Base-by-base conservation (phyloP, 2,329 filamentous ascomycete species). In the Arthrobotrys megalospora region DNA sequence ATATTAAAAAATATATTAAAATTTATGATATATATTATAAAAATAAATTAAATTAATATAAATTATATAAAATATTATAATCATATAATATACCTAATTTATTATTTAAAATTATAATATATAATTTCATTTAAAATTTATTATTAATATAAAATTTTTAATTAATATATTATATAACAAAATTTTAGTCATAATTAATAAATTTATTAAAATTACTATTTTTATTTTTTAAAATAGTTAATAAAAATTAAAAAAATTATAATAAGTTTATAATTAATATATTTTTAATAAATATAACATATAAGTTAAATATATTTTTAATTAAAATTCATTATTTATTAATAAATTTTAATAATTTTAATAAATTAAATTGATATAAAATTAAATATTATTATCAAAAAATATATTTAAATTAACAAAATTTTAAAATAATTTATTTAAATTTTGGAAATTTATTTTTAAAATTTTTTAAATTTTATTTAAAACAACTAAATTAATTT, bases 401-500 rank as follows among this genome's bases (percentile, higher is more conserved):
- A 11, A 10, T 64, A 64, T 45, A 47, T 48, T 48, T 43, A 64
- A 47, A 64, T 36, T 3, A 19, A 43, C 28, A 11, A 14, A 47
- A 14, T 47, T 64, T 6, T 64, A 6, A 8, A 64, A 38, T 45
- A 5, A 28, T 28, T 28, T 28, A 47, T 47, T 47, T 47, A n/a
- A 4, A 28, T 28, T 28, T 28, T 28, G 2, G 5, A 28, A 24
- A 10, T 62, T 38, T 38, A 38, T 38, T 32, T 62, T 38, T 41
- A 19, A 38, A 38, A 34, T 62, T 32, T 62, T 38, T 32, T 62
- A 14, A 45, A 45, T 45, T 45, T 36, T 62, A 14, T 62, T 62
- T 32, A 62, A 38, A 62, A 62, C 19, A 38, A 62, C n/a, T 34
- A 6, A n/a, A 45, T 45, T 10, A 14, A 2, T 41, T 38, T 62